A percentile compares a stretch with the other conserved stretches of the same genome.
Conservation (phyloP, 495 filamentous ascomycete genomes). For the Acidomyces sp. region DNA sequence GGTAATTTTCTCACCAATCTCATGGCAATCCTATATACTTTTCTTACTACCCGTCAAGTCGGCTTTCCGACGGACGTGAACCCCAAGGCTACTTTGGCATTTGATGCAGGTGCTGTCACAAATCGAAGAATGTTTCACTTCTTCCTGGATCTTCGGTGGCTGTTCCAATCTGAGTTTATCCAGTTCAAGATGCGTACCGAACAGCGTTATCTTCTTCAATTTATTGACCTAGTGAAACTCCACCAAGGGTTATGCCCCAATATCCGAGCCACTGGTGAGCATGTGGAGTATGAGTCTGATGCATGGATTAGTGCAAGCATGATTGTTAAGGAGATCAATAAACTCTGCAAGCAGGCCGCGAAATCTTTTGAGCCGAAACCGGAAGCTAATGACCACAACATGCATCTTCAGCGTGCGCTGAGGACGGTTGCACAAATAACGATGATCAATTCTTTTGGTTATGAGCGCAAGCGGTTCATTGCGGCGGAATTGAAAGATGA, state of each 20-base stretch:
- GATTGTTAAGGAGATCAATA: conserved; percentile 88
- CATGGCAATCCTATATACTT: conserved; percentile 93
- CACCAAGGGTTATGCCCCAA: conserved; percentile 97
- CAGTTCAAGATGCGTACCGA: conserved; percentile 70
- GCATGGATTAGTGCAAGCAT: conserved; percentile 94
- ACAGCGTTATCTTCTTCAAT: conserved; percentile 78
- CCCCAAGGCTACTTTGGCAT: conserved; percentile 69
- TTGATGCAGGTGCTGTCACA: conserved; percentile 83
- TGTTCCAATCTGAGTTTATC: conserved; percentile 75
- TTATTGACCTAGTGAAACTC: conserved; percentile 86
- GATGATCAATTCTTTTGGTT: conserved; percentile 72
- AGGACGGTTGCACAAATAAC: conserved; percentile 60
- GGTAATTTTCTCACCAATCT: conserved; percentile 95
- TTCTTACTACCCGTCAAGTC: conserved; percentile 88
- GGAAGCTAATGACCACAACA: conserved; percentile 40
- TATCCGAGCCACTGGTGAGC: conserved; percentile 76
- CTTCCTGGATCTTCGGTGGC: conserved; percentile 81
- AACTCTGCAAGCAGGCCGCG: conserved; percentile 72
- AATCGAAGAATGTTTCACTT: conserved; percentile 95
- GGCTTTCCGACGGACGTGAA: conserved; percentile 81
- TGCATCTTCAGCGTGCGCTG: conserved; percentile 59
- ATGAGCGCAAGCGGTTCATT: conserved; percentile 74
- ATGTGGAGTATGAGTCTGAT: conserved; percentile 96
- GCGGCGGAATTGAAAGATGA: conserved; percentile 82
- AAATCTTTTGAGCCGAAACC: conserved; percentile 63